phyloP scores from a whole-genome alignment of 2,329 filamentous ascomycete species.

The Exophiala sp. region DNA sequence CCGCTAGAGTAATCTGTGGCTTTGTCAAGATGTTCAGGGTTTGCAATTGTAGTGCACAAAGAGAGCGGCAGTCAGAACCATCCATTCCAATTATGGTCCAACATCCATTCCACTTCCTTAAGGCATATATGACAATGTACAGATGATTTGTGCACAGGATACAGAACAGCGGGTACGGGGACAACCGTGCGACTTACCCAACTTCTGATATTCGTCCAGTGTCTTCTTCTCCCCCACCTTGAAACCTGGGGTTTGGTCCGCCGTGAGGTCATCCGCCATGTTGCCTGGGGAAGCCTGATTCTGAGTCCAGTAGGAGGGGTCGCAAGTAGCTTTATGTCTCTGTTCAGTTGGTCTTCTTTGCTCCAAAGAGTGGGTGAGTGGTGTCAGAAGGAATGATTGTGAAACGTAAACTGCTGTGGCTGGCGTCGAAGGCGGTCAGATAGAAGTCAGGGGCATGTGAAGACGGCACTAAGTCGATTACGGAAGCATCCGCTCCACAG shows the following conservation, averaged over 20 bases:
- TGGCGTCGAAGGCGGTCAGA: too few relatives aligned
- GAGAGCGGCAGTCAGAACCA: not conserved
- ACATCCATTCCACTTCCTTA: not conserved
- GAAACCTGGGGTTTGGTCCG: constrained; percentile 89
- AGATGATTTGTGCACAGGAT: not conserved
- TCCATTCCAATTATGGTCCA: not conserved
- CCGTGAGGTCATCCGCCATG: constrained; percentile 74
- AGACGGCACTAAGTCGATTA: not conserved
- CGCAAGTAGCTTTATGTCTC: too few relatives aligned
- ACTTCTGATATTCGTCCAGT: constrained; percentile 84
- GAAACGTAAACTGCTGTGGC: too few relatives aligned
- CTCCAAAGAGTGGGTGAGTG: too few relatives aligned
- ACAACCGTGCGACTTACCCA: constrained; percentile 60
- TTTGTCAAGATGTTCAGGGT: constrained; percentile 9
- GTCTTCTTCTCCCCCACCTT: constrained; percentile 99
- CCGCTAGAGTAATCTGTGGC: not conserved
- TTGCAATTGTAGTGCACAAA: not conserved
- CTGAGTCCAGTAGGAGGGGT: too few relatives aligned
- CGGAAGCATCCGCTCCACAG: not conserved
- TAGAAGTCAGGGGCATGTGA: not conserved
- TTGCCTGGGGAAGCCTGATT: too few relatives aligned
- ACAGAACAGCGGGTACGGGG: not conserved
- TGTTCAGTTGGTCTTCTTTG: too few relatives aligned
- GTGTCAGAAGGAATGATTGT: too few relatives aligned
- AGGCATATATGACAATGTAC: not conserved